Evolutionary conservation across 306 rosid genomes (phyloP).

Genomic region (Cucurbita ficifolia): DNA sequence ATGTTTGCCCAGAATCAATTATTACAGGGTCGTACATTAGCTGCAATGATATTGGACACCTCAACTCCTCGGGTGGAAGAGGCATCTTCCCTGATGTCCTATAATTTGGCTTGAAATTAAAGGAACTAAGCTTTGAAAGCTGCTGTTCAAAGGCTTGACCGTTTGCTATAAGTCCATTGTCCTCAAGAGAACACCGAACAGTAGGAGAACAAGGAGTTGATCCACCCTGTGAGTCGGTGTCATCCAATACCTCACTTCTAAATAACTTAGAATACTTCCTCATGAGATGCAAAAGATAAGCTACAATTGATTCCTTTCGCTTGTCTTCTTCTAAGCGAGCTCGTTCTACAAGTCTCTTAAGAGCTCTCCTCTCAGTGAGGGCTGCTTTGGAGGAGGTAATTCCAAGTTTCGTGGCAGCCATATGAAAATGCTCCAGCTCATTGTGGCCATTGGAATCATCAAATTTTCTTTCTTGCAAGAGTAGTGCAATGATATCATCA

Average conservation of each 20-base stretch:
- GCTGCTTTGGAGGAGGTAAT: slow-evolving; percentile 91
- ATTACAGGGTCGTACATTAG: slow-evolving; percentile 92
- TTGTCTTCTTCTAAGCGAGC: slow-evolving; percentile 92
- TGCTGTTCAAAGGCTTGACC: slow-evolving; percentile 65
- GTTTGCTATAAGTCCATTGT: slow-evolving; percentile 29
- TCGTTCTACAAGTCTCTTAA: slow-evolving; percentile 75
- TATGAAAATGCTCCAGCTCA: slow-evolving; percentile 93
- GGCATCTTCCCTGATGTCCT: slow-evolving; percentile 50
- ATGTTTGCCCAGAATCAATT: slow-evolving; percentile 93
- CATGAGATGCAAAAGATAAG: slow-evolving; percentile 86
- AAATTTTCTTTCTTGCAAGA: slow-evolving; percentile 80
- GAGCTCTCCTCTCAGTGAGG: slow-evolving; percentile 90
- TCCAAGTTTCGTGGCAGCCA: slow-evolving; percentile 83
- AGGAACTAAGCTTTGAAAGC: slow-evolving; percentile 57
- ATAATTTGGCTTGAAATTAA: slow-evolving; percentile 46
- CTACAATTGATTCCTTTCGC: slow-evolving; percentile 92
- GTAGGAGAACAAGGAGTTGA: slow-evolving; percentile 97
- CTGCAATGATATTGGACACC: slow-evolving; percentile 94
- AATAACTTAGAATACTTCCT: slow-evolving; percentile 90
- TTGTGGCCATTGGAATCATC: slow-evolving; percentile 42
- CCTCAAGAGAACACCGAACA: slow-evolving; percentile 54
- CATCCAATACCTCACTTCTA: slow-evolving; percentile 78
- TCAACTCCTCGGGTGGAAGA: slow-evolving; percentile 82
- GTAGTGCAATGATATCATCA: slow-evolving; percentile 61
- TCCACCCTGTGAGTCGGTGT: slow-evolving; percentile 78